Percentiles rank a stretch among this genome's conserved stretches.
Evolutionary conservation across 2,329 filamentous ascomycete species (phyloP).

Genomic region (Pseudodiploospora longispora): DNA sequence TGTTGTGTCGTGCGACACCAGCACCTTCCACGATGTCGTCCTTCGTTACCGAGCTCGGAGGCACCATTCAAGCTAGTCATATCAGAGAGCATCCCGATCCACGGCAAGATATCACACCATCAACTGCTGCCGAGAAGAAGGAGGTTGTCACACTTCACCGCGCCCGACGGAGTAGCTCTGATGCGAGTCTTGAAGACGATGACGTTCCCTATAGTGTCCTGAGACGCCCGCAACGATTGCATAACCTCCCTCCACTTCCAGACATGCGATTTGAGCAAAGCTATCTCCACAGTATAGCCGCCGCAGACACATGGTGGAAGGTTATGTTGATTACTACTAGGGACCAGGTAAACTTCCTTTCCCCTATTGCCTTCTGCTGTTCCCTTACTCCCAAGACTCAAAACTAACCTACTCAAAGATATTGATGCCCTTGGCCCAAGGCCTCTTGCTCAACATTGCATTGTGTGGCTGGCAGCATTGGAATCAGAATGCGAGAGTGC

Average conservation of each 20-base stretch:
- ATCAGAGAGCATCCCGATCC: slow-evolving; percentile 67
- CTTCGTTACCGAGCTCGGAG: slow-evolving; percentile 61
- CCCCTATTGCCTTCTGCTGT: background rate
- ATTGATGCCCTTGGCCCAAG: slow-evolving; percentile 79
- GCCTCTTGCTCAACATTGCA: slow-evolving; percentile 77
- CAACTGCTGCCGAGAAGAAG: slow-evolving; percentile 10
- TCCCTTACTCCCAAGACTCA: slow-evolving; percentile 6
- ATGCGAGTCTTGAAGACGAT: slow-evolving; percentile 36
- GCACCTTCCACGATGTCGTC: slow-evolving; percentile 37
- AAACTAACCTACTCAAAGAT: slow-evolving; percentile 41
- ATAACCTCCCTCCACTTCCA: slow-evolving; percentile 57
- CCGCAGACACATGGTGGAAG: slow-evolving; percentile 70
- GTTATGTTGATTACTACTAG: slow-evolving; percentile 76
- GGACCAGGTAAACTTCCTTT: slow-evolving; percentile 61
- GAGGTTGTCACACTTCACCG: slow-evolving; percentile 7
- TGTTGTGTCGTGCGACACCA: too few relatives aligned
- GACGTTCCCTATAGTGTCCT: slow-evolving; percentile 63
- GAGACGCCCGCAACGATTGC: slow-evolving; percentile 39
- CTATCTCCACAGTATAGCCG: slow-evolving; percentile 82
- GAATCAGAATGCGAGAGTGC: slow-evolving; percentile 72
- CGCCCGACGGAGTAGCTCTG: slow-evolving; percentile 14
- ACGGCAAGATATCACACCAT: slow-evolving; percentile 60
- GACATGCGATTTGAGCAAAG: slow-evolving; percentile 97
- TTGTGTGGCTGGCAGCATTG: slow-evolving; percentile 84
- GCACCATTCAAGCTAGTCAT: slow-evolving; percentile 72